Base-by-base conservation (phyloP, 208 protist genomes). In the Tritrichomonas musculus region DNA sequence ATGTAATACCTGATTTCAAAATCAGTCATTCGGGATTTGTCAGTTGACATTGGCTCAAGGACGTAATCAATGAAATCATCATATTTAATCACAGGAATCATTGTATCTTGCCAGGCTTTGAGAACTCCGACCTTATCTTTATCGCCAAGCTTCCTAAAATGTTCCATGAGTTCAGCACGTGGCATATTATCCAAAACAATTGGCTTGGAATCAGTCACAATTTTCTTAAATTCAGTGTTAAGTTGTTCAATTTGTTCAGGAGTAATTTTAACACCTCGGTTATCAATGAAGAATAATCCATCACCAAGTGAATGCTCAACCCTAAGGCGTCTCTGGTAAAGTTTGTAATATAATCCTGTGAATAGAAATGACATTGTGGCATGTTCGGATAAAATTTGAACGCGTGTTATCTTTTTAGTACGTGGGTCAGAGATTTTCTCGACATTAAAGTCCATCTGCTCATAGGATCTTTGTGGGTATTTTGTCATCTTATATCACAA, bases 361-460 rank as follows among this genome's bases (percentile, higher is more conserved):
- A 88, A 11, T 33, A 88, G 44, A 60, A 88, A 88, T n/a, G 8
- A 53, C 0, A 53, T 36, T 50, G 47, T 39, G 0, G 77, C 77
- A 50, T 88, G 77, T 13, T 47, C 41, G 44, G 77, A 88, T 25
- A 88, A 47, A 50, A 88, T 25, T 47, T 88, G 77, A 11, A 36
- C 41, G 11, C 77, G 41, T 20, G 77, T 60, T 3, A 88, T 30
- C 27, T 88, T 88, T 27, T 47, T 39, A 22, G 53, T 30, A 57
- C 77, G 77, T 57, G 77, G 77, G 47, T 88, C 77, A 17, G 53
- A 47, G 77, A 88, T 88, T 33, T 88, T 88, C 17, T 88, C 77
- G 30, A 88, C 17, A 33, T 41, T 17, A 49, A 88, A 88, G 17
- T 88, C 77, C 8, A 27, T 60, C 3, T 47, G 47, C n/a, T 88